A percentile compares a stretch with the other conserved stretches of the same genome.
Conservation (phyloP, 2,329 filamentous ascomycete genomes). For the Epichloe scottii region DNA sequence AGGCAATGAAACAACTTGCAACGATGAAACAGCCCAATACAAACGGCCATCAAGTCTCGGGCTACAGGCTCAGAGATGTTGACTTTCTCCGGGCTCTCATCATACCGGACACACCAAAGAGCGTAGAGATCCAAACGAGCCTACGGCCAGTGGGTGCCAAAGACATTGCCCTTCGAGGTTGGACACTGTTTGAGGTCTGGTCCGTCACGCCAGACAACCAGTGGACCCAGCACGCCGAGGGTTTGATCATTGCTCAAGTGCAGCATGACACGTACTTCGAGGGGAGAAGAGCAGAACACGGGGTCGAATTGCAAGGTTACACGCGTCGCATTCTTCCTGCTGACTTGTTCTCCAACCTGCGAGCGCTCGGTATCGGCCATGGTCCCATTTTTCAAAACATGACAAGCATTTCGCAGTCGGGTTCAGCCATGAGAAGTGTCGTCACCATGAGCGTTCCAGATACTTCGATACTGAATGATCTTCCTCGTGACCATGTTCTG, state of each 20-base stretch:
- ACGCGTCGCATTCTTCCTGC: neutral
- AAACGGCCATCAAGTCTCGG: neutral
- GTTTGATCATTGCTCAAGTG: neutral
- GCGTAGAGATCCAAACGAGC: neutral
- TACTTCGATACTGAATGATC: neutral
- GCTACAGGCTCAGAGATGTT: neutral
- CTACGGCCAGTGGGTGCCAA: neutral
- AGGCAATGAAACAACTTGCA: constrained; percentile 9
- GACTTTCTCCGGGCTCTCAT: neutral
- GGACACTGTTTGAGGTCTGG: neutral
- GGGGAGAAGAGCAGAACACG: neutral
- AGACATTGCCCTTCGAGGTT: neutral
- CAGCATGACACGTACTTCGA: neutral
- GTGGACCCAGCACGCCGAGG: neutral
- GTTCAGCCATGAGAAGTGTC: neutral
- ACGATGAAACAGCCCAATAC: neutral
- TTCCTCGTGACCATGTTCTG: neutral
- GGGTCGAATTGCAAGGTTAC: neutral
- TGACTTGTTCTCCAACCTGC: neutral
- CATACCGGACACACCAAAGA: neutral
- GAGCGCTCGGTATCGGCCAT: neutral
- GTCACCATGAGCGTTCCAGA: neutral
- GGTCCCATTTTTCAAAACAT: neutral
- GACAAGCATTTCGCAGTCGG: neutral
- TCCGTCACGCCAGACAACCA: neutral